These are phyloP conservation scores for Pythium brachiatum DNA, from an alignment of 352 stramenopile genomes.

Conservation along the genomic window DNA sequence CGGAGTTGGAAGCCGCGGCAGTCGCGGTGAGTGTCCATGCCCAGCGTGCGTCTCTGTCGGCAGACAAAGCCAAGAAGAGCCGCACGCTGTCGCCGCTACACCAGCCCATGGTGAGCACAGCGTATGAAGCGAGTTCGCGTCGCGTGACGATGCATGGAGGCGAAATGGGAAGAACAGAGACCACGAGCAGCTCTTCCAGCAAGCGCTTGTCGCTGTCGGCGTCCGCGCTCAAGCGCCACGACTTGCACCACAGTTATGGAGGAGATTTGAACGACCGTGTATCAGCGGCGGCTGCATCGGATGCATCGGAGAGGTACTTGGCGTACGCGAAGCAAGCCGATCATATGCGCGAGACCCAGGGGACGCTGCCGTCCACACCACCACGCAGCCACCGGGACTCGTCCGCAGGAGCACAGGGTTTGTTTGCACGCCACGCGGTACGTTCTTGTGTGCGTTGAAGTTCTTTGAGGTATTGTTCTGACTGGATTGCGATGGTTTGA, in stretches of 20 bases:
- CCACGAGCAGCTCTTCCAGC: not conserved
- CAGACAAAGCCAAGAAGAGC: constrained; percentile 21
- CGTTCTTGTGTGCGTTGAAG: not conserved
- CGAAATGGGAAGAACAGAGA: not conserved
- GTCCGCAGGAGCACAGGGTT: constrained; percentile 1
- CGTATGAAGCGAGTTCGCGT: not conserved
- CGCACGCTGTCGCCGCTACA: constrained; percentile 17
- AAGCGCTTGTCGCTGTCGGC: constrained; percentile 13
- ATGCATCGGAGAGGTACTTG: constrained; percentile 23
- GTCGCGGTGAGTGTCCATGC: not conserved
- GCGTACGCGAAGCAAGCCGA: constrained; percentile 19
- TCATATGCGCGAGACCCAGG: not conserved
- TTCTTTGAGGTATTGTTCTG: not conserved
- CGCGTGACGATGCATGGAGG: constrained; percentile 10
- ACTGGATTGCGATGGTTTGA: not conserved
- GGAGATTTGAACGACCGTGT: not conserved
- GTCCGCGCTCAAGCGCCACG: constrained; percentile 20
- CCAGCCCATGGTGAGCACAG: not conserved
- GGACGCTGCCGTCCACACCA: not conserved
- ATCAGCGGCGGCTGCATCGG: constrained; percentile 11
- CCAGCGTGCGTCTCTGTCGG: not conserved
- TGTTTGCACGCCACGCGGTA: constrained; percentile 25
- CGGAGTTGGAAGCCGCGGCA: constrained; percentile 13
- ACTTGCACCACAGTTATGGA: constrained; percentile 7
- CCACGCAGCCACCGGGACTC: constrained; percentile 15